Evolutionary conservation across 1,284 basidiomycete genomes (phyloP), one percentile per base, ranked within the genome.

Genomic region (Rhodotorula mucilaginosa): DNA sequence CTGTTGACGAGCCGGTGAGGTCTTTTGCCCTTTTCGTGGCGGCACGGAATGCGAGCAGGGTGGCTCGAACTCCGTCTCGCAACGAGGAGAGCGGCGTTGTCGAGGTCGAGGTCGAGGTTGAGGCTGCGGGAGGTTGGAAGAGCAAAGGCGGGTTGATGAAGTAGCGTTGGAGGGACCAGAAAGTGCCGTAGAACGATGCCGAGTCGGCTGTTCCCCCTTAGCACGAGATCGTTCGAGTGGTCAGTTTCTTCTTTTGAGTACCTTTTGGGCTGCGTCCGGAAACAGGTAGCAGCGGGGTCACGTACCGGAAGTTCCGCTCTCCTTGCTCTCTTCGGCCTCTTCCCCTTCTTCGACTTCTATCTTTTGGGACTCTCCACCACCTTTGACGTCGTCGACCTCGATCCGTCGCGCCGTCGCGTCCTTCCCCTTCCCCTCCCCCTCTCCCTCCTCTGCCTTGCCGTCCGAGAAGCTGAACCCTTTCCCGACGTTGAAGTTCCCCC

Each of bases 41-140:
- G 78, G 91, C 90, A 71, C 89, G 88, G 74, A 93, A 89, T 18
- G 89, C 87, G 15, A 89, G 88, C 1, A 93, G 80, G 3, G 91
- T 87, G 76, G 86, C 88, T 72, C 85, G 85, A 15, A 92, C 87
- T 0, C 88, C 85, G 13, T 87, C 84, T 75, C 88, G 87, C 80
- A 93, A 90, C 51, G 86, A 81, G 0, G 83, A 79, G 72, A 92
- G 18, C 5, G 67, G 57, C n/a, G 47, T 7, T 3, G 48, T 21
- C 2, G 60, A 59, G 6, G 59, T 2, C 4, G 60, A 23, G 1
- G 61, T 8, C 4, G 58, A 47, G 48, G 63, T 5, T 3, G 58
- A 47, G 58, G 46, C 34, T 34, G 70, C 29, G 23, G 65, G 48
- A 0, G 65, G 46, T 19, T 61, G 52, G 67, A 79, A 79, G 18